Evolutionary conservation across 2,329 filamentous ascomycete species (phyloP).

Genomic region (Ophiostoma quercus): DNA sequence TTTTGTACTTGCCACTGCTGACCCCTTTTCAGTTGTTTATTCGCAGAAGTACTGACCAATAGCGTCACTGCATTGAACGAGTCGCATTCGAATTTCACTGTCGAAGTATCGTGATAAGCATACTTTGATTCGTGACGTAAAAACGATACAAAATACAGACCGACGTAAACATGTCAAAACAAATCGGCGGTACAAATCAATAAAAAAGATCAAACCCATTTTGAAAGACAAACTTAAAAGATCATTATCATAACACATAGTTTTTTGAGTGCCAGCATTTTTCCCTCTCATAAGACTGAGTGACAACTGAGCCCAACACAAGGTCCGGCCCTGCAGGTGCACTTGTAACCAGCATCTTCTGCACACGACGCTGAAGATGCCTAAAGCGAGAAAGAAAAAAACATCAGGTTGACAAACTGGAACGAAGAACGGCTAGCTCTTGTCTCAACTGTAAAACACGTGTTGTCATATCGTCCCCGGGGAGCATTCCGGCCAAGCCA

Average conservation of each 20-base stretch:
- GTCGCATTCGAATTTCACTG: background rate
- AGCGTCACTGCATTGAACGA: background rate
- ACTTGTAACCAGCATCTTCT: background rate
- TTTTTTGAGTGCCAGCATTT: no score
- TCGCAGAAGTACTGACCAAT: background rate
- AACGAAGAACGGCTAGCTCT: slow-evolving; percentile 19
- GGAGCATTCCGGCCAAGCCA: background rate
- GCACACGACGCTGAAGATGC: background rate
- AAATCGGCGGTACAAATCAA: background rate
- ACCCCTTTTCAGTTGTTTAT: background rate
- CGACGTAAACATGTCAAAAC: no score
- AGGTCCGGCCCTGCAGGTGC: background rate
- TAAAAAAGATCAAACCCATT: background rate
- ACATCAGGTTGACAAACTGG: background rate
- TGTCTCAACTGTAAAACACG: slow-evolving; percentile 22
- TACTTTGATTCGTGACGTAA: background rate
- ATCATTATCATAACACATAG: background rate
- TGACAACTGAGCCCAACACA: background rate
- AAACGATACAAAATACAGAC: background rate
- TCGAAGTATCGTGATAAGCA: background rate
- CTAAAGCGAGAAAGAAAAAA: background rate
- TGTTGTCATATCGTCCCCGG: background rate
- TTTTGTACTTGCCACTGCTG: background rate
- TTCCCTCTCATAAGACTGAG: background rate
- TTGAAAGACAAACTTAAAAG: background rate